Evolutionary conservation across 108 stramenopile genomes (phyloP), one percentile per base, ranked within the genome.

Genomic region (Phaeodactylum tricornutum): DNA sequence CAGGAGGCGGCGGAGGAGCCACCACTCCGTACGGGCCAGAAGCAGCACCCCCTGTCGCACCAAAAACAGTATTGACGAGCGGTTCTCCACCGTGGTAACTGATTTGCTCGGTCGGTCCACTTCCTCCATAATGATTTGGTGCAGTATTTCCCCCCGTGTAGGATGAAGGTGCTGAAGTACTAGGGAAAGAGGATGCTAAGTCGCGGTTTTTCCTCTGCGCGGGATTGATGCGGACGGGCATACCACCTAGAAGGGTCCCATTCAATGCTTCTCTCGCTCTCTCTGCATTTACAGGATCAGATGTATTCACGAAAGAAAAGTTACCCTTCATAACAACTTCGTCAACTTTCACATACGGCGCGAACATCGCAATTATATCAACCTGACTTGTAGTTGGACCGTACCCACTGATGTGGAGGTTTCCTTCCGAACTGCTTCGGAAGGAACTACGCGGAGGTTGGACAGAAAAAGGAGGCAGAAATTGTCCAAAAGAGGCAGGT

Each of bases 251-350:
- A 7, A 91, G 64, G 23, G 77, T 73, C 9, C 88, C 88, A 48
- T 64, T 78, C 16, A 91, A 61, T 25, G 75, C 67, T 46, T 91
- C 88, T 32, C 64, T 69, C 12, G 88, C 88, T 27, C 64, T 53
- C 27, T 67, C 58, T 8, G 88, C 88, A 27, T 81, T 81, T 16
- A 57, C 62, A 8, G 79, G 68, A 62, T 91, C 84, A 26, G 54
- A 66, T 7, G 88, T 91, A 54, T 91, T 91, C 26, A 91, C 79
- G 54, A 91, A 91, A 12, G 63, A 69, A 50, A 91, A 91, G 4
- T 55, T 71, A 29, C 54, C 58, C 58, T 86, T 86, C 53, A 75
- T 73, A 5, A 91, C 84, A 19, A 91, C 79, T 50, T 91, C 84
- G 27, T 64, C 66, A 14, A 91, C 84, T 21, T 74, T 71, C 2